Evolutionary conservation across 2,329 filamentous ascomycete species (phyloP).

Genomic region (Pestalotiopsis fici): DNA sequence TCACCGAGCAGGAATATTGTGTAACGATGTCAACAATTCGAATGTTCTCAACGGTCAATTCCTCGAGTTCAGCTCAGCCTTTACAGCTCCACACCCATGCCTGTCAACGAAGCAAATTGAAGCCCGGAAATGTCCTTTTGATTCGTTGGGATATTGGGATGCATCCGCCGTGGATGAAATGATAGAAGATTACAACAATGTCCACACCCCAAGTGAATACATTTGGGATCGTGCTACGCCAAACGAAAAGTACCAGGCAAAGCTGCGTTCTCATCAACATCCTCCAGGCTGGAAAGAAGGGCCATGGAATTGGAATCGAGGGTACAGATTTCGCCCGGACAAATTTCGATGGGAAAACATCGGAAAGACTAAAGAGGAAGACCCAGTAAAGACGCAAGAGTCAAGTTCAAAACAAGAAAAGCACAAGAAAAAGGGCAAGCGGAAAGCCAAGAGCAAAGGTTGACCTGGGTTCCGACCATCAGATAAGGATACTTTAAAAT

Average conservation of each 20-base stretch:
- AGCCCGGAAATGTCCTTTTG: not conserved
- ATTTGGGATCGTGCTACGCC: not conserved
- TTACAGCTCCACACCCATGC: constrained; percentile 9
- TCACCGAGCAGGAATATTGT: not conserved
- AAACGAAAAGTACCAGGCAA: not conserved
- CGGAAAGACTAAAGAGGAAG: not conserved
- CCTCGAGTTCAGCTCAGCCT: constrained; percentile 11
- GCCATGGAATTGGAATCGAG: not conserved
- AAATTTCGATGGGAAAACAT: not conserved
- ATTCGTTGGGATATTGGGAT: not conserved
- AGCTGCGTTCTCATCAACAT: not conserved
- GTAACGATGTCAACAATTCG: not conserved
- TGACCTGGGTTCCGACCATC: not conserved
- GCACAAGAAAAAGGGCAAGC: not conserved
- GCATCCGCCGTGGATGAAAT: not conserved
- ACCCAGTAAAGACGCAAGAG: not conserved
- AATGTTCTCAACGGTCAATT: constrained; percentile 7
- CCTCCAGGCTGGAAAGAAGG: not conserved
- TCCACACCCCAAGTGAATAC: not conserved
- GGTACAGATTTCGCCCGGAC: not conserved
- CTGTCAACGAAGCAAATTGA: not conserved
- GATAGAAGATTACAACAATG: not conserved
- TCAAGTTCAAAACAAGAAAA: not conserved
- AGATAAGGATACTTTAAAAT: no score
- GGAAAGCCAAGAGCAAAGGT: not conserved